Base-by-base conservation (phyloP, 1,284 basidiomycete species). In the Tilletia indica region DNA sequence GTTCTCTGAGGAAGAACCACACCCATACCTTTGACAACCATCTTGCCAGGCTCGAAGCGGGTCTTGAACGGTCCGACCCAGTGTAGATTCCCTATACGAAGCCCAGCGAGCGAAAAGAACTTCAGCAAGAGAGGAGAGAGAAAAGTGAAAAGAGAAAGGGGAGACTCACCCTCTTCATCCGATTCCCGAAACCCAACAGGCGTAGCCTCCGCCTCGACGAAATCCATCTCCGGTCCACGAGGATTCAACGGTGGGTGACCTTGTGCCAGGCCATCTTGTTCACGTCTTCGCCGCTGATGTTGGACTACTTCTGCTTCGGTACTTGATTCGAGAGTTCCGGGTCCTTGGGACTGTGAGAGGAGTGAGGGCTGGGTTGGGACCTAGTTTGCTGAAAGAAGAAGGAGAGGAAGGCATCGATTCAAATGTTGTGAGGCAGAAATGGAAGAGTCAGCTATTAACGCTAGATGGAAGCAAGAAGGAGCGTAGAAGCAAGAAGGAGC, bases 381-480 rank as follows among this genome's bases (percentile, higher is more conserved):
- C n/a, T 39, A 73, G 66, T n/a, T 67, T 66, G 36, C 19, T 51
- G 34, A 31, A 68, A 70, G 69, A 73, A 73, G 42, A 73, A 73
- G 72, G 71, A 49, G 63, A 73, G 69, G 38, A 73, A 73, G 67
- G 61, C 9, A 69, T 21, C 36, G 72, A 58, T 31, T 73, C 71
- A 70, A 71, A 73, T 54, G 69, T 47, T 63, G 71, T 31, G 8
- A 25, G 16, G 21, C 34, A 14, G 42, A 67, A 34, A 47, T 9
- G 6, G 42, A 45, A 12, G 42, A 12, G 42, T 5, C 6, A 45
- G 5, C 42, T 45, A 12, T 5, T 45, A 5, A 45, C 12, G 42
- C 5, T 5, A 45, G 42, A 12, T 5, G 69, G 38, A n/a, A 42
- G 16, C 4, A 51, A 14, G 21, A 48, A 34, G 31, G n/a, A n/a